A percentile compares a stretch with the other conserved stretches of the same genome.
Conservation (phyloP, 2,329 filamentous ascomycete species). For the Uncinocarpus reesii region DNA sequence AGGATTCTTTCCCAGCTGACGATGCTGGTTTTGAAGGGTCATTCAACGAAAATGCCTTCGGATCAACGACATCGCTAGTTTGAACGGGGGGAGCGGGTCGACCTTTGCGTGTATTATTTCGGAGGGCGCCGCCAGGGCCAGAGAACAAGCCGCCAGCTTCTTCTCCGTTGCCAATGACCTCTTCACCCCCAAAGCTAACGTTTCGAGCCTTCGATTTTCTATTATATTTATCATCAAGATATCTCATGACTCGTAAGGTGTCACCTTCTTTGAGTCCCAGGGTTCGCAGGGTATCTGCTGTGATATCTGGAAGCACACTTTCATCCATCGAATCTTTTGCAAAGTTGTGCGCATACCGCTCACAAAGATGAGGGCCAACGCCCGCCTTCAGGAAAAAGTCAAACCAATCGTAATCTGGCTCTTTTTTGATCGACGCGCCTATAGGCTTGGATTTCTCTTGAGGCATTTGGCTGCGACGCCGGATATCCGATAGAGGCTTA, state of each 20-base stretch:
- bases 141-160: constrained; percentile 68
- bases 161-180: constrained; percentile 50
- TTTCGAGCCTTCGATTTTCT: constrained; percentile 51
- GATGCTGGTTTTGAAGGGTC: constrained; percentile 36
- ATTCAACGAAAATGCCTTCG: constrained; percentile 68
- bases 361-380: constrained; percentile 83
- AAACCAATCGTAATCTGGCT: constrained; percentile 88
- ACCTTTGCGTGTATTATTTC: constrained; percentile 90
- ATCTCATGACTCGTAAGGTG: constrained; percentile 89
- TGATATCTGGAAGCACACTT: constrained; percentile 80
- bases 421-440: constrained; percentile 28
- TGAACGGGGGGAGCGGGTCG: constrained; percentile 78
- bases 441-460: constrained; percentile 32
- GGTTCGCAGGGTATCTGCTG: constrained; percentile 68
- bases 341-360: constrained; percentile 87
- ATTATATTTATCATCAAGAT: constrained; percentile 67
- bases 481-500: constrained; percentile 79
- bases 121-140: constrained; percentile 77
- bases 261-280: constrained; percentile 93
- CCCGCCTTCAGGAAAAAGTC: constrained; percentile 94
- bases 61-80: constrained; percentile 74
- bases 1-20: constrained; percentile 40
- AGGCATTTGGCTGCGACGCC: constrained; percentile 36
- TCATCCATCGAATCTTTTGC: constrained; percentile 90
- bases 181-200: constrained; percentile 44